Evolutionary conservation across 371 early-diverging fungal genomes (phyloP).

Genomic region (Rhizopus delemar): DNA sequence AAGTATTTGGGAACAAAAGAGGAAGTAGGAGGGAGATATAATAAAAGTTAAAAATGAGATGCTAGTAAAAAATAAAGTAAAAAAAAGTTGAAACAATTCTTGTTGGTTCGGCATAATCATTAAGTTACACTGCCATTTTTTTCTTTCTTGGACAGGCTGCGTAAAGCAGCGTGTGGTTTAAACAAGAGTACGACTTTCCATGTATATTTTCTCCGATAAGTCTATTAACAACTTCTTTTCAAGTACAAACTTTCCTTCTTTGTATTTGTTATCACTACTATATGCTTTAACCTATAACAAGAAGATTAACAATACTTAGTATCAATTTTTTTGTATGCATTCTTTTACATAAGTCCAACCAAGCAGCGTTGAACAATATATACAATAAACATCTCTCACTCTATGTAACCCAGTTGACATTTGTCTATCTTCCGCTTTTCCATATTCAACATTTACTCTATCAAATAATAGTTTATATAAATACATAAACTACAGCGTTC

Average conservation of each 20-base stretch:
- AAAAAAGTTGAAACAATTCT: too few species aligned
- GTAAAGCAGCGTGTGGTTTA: too few species aligned
- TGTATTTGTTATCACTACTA: slow-evolving; percentile 65
- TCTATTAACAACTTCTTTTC: slow-evolving; percentile 33
- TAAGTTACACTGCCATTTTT: too few species aligned
- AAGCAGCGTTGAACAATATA: slow-evolving; percentile 59
- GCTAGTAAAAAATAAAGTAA: too few species aligned
- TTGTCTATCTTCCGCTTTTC: slow-evolving; percentile 54
- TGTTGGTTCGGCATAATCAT: too few species aligned
- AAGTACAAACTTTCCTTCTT: slow-evolving; percentile 73
- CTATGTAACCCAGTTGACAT: slow-evolving; percentile 77
- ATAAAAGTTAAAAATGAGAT: too few species aligned
- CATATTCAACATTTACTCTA: slow-evolving; percentile 66
- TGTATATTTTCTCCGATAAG: neutral
- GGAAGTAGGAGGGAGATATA: too few species aligned
- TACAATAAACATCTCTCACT: slow-evolving; percentile 68
- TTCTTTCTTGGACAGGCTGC: too few species aligned
- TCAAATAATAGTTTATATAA: neutral
- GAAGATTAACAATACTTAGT: neutral
- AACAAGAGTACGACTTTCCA: too few species aligned
- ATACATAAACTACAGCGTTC: neutral
- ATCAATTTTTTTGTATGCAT: neutral
- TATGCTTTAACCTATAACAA: slow-evolving; percentile 59
- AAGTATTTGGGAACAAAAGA: too few species aligned
- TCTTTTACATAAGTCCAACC: slow-evolving; percentile 76